Base-by-base conservation (phyloP, 352 stramenopile species). In the Phytopythium chamaehyphon region DNA sequence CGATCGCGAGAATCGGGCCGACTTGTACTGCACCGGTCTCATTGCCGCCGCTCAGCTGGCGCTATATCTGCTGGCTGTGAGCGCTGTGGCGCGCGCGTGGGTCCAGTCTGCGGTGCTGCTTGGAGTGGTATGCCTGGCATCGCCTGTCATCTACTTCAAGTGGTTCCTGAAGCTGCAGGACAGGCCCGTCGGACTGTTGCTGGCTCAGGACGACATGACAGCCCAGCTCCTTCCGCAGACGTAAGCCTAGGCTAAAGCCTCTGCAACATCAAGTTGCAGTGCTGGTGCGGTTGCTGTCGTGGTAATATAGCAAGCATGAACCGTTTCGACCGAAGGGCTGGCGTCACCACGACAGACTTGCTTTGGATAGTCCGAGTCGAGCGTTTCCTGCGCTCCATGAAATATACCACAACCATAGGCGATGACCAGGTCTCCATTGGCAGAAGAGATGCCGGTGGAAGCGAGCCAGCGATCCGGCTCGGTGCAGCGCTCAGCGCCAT, bases 141-240 rank as follows among this genome's bases (percentile, higher is more conserved):
- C 70, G 9, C 74, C 80, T 2, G 26, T 83, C 15, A 86, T 90
- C 40, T 88, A 87, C 62, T 70, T 76, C n/a, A 83, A 90, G 46
- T 90, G 80, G 80, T 90, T 83, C 52, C 61, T 71, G 18, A 79
- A 88, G 51, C 60, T 90, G 36, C 64, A 83, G 58, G 69, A 83
- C 53, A 69, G 63, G 4, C 73, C 77, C 7, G 65, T 85, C 10
- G 74, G 72, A 35, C 53, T 86, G 6, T 57, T 50, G 26, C 24
- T 26, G 22, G 43, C 15, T 12, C 15, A 64, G 24, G 81, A 74
- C 35, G 76, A 86, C 42, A 54, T 80, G 21, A 65, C 81, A 22
- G 59, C 48, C 16, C 69, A 76, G 39, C 57, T 87, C 22, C 49
- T 87, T 37, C 59, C 58, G 24, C 61, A 54, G 54, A 58, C 56